phyloP scores from a whole-genome alignment of 805 yeast species.

The Suhomyces vadensis region DNA sequence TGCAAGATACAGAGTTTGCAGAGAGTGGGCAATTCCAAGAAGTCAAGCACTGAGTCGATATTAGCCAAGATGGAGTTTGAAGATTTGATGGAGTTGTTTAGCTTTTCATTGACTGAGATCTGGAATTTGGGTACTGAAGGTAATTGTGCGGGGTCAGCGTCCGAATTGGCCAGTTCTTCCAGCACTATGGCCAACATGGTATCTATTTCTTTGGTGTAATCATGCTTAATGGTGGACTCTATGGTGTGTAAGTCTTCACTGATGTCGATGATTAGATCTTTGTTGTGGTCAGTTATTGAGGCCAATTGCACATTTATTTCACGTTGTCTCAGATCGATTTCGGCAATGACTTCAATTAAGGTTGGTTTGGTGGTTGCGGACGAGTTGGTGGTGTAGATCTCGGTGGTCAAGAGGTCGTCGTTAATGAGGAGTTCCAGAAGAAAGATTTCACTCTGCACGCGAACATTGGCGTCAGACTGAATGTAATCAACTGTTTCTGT shows the following conservation, averaged over 20 bases:
- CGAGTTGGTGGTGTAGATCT: constrained; percentile 28
- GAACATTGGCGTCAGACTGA: constrained; percentile 19
- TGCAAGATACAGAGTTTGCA: constrained; percentile 80
- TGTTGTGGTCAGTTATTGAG: constrained; percentile 36
- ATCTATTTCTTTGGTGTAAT: constrained; percentile 18
- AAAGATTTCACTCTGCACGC: constrained; percentile 25
- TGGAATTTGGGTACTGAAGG: constrained; percentile 14
- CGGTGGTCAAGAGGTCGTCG: constrained; percentile 49
- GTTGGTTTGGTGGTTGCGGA: constrained; percentile 27
- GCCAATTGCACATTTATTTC: constrained; percentile 48
- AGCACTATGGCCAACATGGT: constrained; percentile 14
- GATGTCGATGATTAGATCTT: constrained; percentile 49
- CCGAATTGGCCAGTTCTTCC: constrained; percentile 7
- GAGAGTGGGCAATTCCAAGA: constrained; percentile 80
- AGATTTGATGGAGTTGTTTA: constrained; percentile 20
- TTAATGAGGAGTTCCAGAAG: constrained; percentile 48
- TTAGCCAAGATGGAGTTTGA: constrained; percentile 50
- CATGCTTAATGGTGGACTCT: constrained; percentile 15
- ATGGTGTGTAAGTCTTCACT: constrained; percentile 37
- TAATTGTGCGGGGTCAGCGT: background rate
- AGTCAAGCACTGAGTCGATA: constrained; percentile 71
- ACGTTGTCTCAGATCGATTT: constrained; percentile 59
- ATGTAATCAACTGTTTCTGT: constrained; percentile 21
- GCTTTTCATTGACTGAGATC: constrained; percentile 23
- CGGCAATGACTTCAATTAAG: constrained; percentile 71